Percentiles rank a stretch among this genome's conserved stretches.
Conservation (phyloP, 1,284 basidiomycete species). For the Sporisorium graminicola region DNA sequence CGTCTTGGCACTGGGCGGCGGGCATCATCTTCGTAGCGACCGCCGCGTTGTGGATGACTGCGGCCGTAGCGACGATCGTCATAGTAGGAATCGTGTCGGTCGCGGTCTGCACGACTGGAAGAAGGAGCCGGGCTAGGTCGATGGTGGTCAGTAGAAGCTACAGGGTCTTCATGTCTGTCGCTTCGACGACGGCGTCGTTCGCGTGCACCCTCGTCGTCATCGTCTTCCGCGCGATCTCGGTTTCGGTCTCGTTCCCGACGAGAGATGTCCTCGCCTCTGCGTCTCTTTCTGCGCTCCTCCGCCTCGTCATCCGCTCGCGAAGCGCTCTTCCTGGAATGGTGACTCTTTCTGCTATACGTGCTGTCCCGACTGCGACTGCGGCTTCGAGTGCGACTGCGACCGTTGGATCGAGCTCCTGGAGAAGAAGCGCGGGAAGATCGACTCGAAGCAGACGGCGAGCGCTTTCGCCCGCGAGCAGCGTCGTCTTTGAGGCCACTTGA, state of each 20-base stretch:
- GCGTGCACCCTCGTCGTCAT: constrained; percentile 71
- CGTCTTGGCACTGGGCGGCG: constrained; percentile 22
- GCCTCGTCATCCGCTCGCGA: constrained; percentile 63
- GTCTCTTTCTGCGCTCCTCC: constrained; percentile 59
- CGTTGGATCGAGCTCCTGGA: constrained; percentile 25
- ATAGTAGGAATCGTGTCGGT: constrained; percentile 45
- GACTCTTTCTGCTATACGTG: constrained; percentile 24
- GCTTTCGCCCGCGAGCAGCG: constrained; percentile 20
- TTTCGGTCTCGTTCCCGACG: constrained; percentile 54
- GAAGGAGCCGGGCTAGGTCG: constrained; percentile 36
- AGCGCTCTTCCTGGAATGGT: constrained; percentile 33
- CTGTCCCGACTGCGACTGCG: constrained; percentile 40
- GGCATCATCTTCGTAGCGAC: constrained; percentile 35
- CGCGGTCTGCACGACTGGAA: constrained; percentile 30
- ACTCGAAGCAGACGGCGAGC: constrained; percentile 30
- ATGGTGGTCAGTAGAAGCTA: constrained; percentile 16
- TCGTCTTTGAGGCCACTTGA: constrained; percentile 16
- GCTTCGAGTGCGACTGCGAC: constrained; percentile 28
- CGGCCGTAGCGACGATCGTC: constrained; percentile 45
- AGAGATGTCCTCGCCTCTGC: constrained; percentile 47
- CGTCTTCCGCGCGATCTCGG: constrained; percentile 37
- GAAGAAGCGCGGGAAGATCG: constrained; percentile 33
- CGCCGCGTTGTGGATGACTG: constrained; percentile 17
- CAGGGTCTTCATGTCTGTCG: constrained; percentile 29
- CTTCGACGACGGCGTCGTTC: constrained; percentile 56